Base-by-base conservation (phyloP, 495 filamentous ascomycete species). In the Annulohypoxylon bovei region DNA sequence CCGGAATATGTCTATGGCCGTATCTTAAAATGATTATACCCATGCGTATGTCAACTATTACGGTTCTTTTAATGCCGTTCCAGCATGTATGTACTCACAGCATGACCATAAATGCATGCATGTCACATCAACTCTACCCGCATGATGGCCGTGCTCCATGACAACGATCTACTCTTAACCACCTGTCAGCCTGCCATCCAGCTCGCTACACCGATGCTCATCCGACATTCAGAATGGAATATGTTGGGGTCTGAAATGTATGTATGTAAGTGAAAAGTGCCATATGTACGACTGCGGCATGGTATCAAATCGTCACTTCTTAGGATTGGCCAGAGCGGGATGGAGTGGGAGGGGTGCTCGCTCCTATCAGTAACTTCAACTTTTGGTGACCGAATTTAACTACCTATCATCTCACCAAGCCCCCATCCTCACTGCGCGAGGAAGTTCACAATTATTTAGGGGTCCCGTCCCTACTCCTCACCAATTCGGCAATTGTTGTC, bases 371-470 rank as follows among this genome's bases (percentile, higher is more conserved):
- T 22, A 28, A 65, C 49, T 16, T 71, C 62, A 39, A 62, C 49
- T 37, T 37, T 30, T 55, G 30, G 42, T 12, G 32, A 61, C 27
- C 40, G 53, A 59, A 52, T 39, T 28, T 46, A 11, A 35, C 58
- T 72, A 65, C 70, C 70, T 72, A 72, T 72, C 70, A 72, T 72
- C 70, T 72, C 65, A 68, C 65, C 65, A 68, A 72, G 60, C 70
- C 64, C 46, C 64, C 69, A 72, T 67, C 60, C 64, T 64, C 47
- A 47, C 49, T 47, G 33, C 39, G 54, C 18, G 30, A 56, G 54
- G 33, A 44, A 67, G 55, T 58, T 68, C 54, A 59, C 39, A 62
- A 49, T 28, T 58, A 55, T 64, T 59, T 59, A 50, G 50, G 30
- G 58, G 27, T 55, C n/a, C 42, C 33, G 49, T 67, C 35, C 52